phyloP scores from a whole-genome alignment of 192 early-diverging fungal species.

The Cladochytrium replicatum region DNA sequence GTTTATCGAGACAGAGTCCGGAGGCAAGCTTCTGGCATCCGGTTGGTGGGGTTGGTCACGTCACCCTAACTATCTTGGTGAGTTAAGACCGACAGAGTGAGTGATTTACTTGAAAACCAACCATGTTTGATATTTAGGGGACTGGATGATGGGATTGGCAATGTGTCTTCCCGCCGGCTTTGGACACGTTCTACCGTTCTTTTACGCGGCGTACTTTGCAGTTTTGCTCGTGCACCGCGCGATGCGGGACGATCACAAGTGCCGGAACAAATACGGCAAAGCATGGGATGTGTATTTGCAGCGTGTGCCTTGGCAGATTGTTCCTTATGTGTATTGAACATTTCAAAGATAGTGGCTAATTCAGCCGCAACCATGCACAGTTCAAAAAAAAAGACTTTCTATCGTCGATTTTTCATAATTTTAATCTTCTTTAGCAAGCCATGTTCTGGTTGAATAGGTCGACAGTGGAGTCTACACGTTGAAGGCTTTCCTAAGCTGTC shows the following conservation, averaged over 20 bases:
- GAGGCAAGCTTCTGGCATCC: slow-evolving; percentile 66
- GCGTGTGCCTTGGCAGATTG: slow-evolving; percentile 71
- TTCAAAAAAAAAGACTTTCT: too few species aligned
- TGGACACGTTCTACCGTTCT: slow-evolving; percentile 72
- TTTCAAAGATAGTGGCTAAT: too few species aligned
- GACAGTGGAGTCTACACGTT: too few species aligned
- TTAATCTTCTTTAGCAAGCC: too few species aligned
- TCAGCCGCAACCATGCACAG: too few species aligned
- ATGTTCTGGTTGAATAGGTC: too few species aligned
- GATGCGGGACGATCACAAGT: slow-evolving; percentile 81
- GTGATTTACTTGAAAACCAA: too few species aligned
- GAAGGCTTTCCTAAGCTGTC: too few species aligned
- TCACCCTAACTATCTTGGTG: slow-evolving; percentile 87
- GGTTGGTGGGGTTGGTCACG: slow-evolving; percentile 96
- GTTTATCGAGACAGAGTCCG: slow-evolving; percentile 75
- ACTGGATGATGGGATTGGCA: slow-evolving; percentile 86
- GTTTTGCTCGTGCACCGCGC: slow-evolving; percentile 84
- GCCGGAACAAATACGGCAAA: slow-evolving; percentile 82
- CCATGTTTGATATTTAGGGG: too few species aligned
- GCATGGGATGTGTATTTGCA: slow-evolving; percentile 86
- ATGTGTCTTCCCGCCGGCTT: slow-evolving; percentile 88
- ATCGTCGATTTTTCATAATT: too few species aligned
- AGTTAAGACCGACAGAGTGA: not conserved
- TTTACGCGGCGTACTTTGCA: slow-evolving; percentile 88
- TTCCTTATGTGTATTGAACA: slow-evolving; percentile 62